phyloP scores from a whole-genome alignment of 139 green algal species.

The Marvania coccoides region DNA sequence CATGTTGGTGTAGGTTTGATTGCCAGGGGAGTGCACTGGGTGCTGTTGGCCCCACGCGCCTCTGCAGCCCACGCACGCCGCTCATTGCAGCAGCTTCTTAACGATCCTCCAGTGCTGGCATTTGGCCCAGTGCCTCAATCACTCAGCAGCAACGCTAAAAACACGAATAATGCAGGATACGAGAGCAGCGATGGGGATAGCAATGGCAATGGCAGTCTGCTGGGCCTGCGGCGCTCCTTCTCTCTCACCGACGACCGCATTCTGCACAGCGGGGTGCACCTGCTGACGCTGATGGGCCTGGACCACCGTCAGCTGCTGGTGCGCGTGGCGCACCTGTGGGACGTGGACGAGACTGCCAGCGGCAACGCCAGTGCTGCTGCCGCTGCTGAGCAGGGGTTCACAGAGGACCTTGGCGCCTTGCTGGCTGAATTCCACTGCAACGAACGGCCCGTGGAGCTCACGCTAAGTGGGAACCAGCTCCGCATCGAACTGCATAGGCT shows the following conservation, averaged over 20 bases:
- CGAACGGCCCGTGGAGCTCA: neutral
- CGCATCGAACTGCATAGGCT: neutral
- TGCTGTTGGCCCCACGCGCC: conserved; percentile 3
- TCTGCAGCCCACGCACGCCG: conserved; percentile 12
- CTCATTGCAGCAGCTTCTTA: conserved; percentile 33
- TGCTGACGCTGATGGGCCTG: conserved; percentile 40
- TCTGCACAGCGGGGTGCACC: conserved; percentile 28
- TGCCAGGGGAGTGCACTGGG: conserved; percentile 8
- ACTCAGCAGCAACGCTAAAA: neutral
- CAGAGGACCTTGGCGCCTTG: neutral
- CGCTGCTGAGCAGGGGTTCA: neutral
- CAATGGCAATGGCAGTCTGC: neutral
- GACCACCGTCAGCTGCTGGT: conserved; percentile 16
- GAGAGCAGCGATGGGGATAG: neutral
- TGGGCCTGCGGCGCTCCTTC: conserved; percentile 4
- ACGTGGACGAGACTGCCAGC: conserved; percentile 7
- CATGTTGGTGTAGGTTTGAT: conserved; percentile 5
- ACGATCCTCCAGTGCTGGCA: conserved; percentile 43
- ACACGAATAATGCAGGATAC: neutral
- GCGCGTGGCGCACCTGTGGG: conserved; percentile 39
- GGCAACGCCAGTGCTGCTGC: neutral
- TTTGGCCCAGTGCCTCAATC: conserved; percentile 25
- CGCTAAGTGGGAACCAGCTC: neutral
- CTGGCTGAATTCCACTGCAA: neutral
- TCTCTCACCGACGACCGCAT: conserved; percentile 3